Conservation (phyloP, 2,329 filamentous ascomycete species). For the Geosmithia flava region DNA sequence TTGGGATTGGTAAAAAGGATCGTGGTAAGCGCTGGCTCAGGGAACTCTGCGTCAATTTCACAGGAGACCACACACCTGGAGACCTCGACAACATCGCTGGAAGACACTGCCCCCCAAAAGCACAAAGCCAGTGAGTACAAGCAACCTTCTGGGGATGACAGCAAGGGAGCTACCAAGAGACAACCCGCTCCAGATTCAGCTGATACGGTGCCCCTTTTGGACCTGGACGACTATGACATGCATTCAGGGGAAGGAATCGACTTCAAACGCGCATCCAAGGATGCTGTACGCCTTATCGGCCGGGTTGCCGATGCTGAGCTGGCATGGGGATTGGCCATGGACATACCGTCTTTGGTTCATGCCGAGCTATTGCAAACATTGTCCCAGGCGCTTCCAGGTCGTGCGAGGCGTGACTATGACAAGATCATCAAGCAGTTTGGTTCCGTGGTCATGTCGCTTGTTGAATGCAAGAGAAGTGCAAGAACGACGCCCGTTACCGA, state of each 20-base stretch:
- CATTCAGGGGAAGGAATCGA: background rate
- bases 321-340: background rate
- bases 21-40: background rate
- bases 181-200: background rate
- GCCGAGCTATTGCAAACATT: background rate
- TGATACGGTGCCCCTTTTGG: background rate
- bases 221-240: background rate
- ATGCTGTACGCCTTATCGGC: background rate
- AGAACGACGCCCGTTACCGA: background rate
- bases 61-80: no score
- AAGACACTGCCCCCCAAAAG: background rate
- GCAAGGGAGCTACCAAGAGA: background rate
- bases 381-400: background rate
- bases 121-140: background rate
- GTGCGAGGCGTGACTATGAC: background rate
- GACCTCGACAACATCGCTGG: no score
- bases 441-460: background rate
- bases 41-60: no score
- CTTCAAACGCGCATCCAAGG: background rate
- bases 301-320: background rate
- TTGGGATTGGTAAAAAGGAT: background rate
- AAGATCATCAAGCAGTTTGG: background rate
- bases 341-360: background rate
- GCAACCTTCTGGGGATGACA: background rate
- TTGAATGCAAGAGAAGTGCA: background rate